Evolutionary conservation across 805 yeast genomes (phyloP), one percentile per base, ranked within the genome.

Genomic region (Kodamaea kakaduensis): DNA sequence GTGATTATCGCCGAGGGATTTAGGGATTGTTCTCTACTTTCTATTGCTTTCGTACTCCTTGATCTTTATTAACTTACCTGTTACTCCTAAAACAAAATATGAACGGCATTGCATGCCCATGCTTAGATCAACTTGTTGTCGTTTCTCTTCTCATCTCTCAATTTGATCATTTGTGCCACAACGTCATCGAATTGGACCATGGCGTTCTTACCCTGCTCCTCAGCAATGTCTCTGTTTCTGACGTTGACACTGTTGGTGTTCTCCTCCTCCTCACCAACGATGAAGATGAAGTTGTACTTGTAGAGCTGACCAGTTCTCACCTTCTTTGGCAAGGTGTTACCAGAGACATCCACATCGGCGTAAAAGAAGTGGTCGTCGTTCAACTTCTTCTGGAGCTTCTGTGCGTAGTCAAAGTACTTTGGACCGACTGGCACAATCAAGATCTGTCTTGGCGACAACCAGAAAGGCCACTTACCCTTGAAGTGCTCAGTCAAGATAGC

Each of bases 381-480:
- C 58, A 82, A 69, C 47, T 63, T 61, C 54, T 83, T 77, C 53
- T 81, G 79, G 46, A 93, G 84, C 50, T 77, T 69, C 61, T 82
- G 80, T 27, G 97, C 99, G 57, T 93, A 93, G 46, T 81, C 95
- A 55, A 73, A 79, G 72, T 82, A 90, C 64, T 85, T 87, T 46
- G 84, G 94, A 56, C 96, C 97, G 51, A 93, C 97, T 50, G 98
- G 98, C 19, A 93, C 93, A 53, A 93, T 94, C 52, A 90, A 72
- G 40, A 90, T 77, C 70, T 93, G 99, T 71, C 98, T 84, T 56
- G 99, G 99, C n/a, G 97, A 89, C 59, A 93, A 75, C 98, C 98
- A 93, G 76, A 93, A 86, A 56, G 99, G 99, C 99, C 99, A 93
- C 63, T 88, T 93, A 56, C 99, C 99, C 58, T 89, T 96, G 68